These are phyloP conservation scores for Trichoderma hamatum DNA, from an alignment of 2,329 filamentous ascomycete species.

Conservation along the genomic window DNA sequence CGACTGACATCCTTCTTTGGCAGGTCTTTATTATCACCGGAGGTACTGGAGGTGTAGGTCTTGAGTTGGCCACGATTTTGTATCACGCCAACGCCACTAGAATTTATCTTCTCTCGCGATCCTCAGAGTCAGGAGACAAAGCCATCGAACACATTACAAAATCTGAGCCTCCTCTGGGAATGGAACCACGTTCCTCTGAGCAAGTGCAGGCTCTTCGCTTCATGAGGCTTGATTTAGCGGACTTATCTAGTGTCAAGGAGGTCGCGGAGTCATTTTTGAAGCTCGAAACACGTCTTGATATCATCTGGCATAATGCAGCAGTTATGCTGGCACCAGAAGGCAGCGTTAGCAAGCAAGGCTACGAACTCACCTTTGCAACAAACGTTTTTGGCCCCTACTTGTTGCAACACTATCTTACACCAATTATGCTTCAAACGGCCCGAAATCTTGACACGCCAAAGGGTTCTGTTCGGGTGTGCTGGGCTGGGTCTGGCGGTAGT, in stretches of 20 bases:
- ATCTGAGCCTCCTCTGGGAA: not conserved
- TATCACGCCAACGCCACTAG: not conserved
- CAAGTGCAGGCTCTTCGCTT: not conserved
- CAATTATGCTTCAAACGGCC: not conserved
- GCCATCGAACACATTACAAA: not conserved
- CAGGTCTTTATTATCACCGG: constrained; percentile 4
- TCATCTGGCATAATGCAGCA: constrained; percentile 4
- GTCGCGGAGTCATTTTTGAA: not conserved
- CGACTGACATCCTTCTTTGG: not conserved
- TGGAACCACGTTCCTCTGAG: not conserved
- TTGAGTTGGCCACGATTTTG: not conserved
- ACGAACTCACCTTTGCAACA: constrained; percentile 6
- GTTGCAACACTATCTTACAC: not conserved
- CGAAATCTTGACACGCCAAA: not conserved
- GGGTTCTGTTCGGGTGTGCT: not conserved
- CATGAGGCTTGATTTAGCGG: not conserved
- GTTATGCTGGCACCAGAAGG: not conserved
- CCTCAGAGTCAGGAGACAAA: not conserved
- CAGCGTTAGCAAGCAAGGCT: constrained; percentile 3
- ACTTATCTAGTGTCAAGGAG: not conserved
- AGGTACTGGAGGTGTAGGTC: not conserved
- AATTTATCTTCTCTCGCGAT: not conserved
- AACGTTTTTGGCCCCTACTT: constrained; percentile 4
- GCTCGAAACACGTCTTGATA: not conserved
- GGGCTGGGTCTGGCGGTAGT: not conserved